A percentile compares a stretch with the other conserved stretches of the same genome.
These are phyloP conservation scores for Glycine tomentella DNA, from an alignment of 306 rosid species.

Conservation along the genomic window DNA sequence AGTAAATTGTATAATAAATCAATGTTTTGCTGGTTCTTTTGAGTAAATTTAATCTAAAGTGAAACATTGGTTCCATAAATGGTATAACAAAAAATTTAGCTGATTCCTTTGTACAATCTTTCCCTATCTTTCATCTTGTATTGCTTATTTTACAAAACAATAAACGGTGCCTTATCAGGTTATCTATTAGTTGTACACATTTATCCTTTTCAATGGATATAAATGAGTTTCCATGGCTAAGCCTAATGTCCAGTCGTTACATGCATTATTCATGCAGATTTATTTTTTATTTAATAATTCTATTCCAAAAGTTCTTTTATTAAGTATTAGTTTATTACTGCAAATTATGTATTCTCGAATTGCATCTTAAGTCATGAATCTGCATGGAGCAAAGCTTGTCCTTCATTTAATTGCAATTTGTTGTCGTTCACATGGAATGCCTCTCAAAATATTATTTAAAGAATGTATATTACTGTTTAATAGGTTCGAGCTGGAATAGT, in stretches of 20 bases:
- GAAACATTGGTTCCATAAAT: conserved; percentile 9
- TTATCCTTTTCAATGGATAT: not conserved
- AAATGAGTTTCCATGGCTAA: conserved; percentile 4
- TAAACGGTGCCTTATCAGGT: not conserved
- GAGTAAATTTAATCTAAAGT: not conserved
- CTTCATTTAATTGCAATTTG: conserved; percentile 7
- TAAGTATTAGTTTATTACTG: not conserved
- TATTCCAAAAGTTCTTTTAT: conserved; percentile 2
- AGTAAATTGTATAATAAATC: not conserved
- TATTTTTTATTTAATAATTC: conserved; percentile 32
- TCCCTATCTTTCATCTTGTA: not conserved
- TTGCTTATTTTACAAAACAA: not conserved
- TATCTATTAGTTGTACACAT: not conserved
- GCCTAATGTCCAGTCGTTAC: not conserved
- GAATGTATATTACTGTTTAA: conserved; percentile 18
- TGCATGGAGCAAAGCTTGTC: not conserved
- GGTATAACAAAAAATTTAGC: not conserved
- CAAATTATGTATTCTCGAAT: not conserved
- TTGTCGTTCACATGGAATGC: conserved; percentile 17
- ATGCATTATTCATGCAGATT: conserved; percentile 25
- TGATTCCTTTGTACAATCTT: conserved; percentile 10
- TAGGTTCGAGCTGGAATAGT: conserved; percentile 98
- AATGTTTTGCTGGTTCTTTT: conserved; percentile 25
- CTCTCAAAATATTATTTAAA: conserved; percentile 31
- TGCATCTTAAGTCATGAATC: conserved; percentile 10